Percentiles rank a stretch among this genome's conserved stretches.
Conservation (phyloP, 192 early-diverging fungal species). For the Coemansia guatemalensis region DNA sequence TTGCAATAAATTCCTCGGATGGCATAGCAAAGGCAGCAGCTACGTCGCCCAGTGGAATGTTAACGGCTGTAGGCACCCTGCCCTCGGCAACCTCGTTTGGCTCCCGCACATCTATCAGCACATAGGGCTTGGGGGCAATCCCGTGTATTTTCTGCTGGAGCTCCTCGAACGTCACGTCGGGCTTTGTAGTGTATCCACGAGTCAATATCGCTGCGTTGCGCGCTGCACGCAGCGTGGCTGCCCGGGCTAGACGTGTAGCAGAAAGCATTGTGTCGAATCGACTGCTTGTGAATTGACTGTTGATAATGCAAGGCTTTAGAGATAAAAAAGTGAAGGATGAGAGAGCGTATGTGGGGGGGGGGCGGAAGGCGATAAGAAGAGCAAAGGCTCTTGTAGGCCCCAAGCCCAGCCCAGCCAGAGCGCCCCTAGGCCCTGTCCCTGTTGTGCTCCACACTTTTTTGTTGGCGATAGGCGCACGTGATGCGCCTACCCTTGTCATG, state of each 20-base stretch:
- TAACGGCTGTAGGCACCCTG: slow-evolving; percentile 63
- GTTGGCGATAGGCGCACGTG: not conserved
- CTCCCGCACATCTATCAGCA: slow-evolving; percentile 71
- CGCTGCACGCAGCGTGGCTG: slow-evolving; percentile 1
- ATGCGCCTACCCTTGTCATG: not conserved
- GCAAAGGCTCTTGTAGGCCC: no score
- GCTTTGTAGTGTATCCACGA: slow-evolving; percentile 38
- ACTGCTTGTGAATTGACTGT: not conserved
- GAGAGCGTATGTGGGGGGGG: not conserved
- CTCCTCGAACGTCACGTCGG: slow-evolving; percentile 49
- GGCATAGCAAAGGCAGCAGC: slow-evolving; percentile 50
- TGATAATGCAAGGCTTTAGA: slow-evolving; percentile 3
- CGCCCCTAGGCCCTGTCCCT: no score
- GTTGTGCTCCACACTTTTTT: not conserved
- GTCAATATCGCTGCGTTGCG: slow-evolving; percentile 2
- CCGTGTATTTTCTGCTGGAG: slow-evolving; percentile 50
- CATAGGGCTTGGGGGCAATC: slow-evolving; percentile 30
- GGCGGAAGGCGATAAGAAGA: not conserved
- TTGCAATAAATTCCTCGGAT: slow-evolving; percentile 40
- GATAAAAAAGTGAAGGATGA: not conserved
- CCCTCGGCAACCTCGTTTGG: slow-evolving; percentile 61
- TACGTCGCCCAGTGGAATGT: slow-evolving; percentile 65
- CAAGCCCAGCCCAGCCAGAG: no score
- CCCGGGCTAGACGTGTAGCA: not conserved
- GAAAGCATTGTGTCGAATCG: not conserved